phyloP scores from a whole-genome alignment of 2,329 filamentous ascomycete genomes.

The Cordyceps javanica region DNA sequence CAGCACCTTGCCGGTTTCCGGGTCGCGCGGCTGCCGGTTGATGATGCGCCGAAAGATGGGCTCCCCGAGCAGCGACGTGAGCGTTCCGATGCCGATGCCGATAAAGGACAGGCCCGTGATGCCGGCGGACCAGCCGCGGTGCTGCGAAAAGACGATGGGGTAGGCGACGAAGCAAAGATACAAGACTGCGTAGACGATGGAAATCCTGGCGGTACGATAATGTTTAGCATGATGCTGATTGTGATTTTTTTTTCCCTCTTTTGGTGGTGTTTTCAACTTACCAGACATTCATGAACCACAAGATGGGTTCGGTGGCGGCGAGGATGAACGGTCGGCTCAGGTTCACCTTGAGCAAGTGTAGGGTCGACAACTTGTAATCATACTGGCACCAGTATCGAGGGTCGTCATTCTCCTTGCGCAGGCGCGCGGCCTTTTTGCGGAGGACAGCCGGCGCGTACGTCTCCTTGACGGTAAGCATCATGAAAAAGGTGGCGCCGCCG shows the following conservation, averaged over 20 bases:
- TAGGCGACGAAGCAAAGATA: slow-evolving; percentile 86
- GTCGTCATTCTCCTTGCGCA: slow-evolving; percentile 61
- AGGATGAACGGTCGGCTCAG: slow-evolving; percentile 68
- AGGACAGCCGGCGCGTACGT: slow-evolving; percentile 68
- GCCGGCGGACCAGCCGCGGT: slow-evolving; percentile 68
- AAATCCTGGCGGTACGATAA: slow-evolving; percentile 52
- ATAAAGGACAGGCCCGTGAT: slow-evolving; percentile 69
- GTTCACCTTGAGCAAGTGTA: slow-evolving; percentile 61
- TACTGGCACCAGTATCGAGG: slow-evolving; percentile 68
- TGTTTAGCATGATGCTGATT: not conserved
- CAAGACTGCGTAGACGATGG: slow-evolving; percentile 72
- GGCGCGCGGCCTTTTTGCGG: slow-evolving; percentile 51
- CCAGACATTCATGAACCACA: slow-evolving; percentile 57
- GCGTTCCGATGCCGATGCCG: slow-evolving; percentile 54
- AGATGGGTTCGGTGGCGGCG: slow-evolving; percentile 69
- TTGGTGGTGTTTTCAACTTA: slow-evolving; percentile 23
- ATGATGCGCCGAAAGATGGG: slow-evolving; percentile 69
- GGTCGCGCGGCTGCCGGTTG: slow-evolving; percentile 64
- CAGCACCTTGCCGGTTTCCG: slow-evolving; percentile 59
- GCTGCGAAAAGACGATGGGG: slow-evolving; percentile 66
- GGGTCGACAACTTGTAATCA: slow-evolving; percentile 58
- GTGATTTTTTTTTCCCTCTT: not conserved
- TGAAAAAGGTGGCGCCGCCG: slow-evolving; percentile 49
- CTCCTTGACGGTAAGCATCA: slow-evolving; percentile 56
- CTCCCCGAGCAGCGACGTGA: slow-evolving; percentile 54